Conservation (phyloP, 345 rosid species). For the Linum usitatissimum region DNA sequence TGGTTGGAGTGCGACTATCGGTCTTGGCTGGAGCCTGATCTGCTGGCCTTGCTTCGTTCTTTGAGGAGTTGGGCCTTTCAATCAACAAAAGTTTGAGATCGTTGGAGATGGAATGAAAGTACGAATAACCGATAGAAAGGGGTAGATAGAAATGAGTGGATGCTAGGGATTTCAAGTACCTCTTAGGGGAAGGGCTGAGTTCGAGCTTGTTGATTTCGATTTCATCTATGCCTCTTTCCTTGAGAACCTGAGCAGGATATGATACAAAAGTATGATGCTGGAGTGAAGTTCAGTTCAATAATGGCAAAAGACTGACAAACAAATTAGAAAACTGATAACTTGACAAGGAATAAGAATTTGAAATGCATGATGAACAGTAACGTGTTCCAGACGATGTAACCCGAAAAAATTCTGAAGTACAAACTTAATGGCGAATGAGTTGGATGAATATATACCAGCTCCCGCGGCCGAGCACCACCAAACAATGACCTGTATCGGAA, state of each 20-base stretch:
- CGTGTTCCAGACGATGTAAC: neutral
- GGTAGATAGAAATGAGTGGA: neutral
- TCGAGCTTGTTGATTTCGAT: slow-evolving; percentile 8
- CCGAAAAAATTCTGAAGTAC: too few relatives aligned
- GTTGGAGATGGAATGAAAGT: too few relatives aligned
- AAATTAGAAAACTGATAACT: neutral
- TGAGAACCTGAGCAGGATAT: slow-evolving; percentile 19
- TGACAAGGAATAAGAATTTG: neutral
- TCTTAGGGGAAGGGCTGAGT: slow-evolving; percentile 3
- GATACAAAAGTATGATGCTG: neutral
- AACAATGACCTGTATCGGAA: slow-evolving; percentile 20
- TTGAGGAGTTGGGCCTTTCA: slow-evolving; percentile 14
- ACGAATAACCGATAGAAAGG: neutral
- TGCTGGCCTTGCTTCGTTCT: slow-evolving; percentile 11
- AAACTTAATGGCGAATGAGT: neutral
- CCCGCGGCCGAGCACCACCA: slow-evolving; percentile 20
- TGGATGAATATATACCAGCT: slow-evolving; percentile 12
- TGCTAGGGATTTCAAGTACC: slow-evolving; percentile 6
- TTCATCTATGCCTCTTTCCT: slow-evolving; percentile 21
- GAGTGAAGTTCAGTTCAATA: neutral
- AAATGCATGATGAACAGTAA: neutral
- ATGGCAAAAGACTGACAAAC: neutral
- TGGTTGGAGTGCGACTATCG: slow-evolving; percentile 1
- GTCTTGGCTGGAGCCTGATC: slow-evolving; percentile 3
- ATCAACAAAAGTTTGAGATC: neutral